Conservation (phyloP, 139 green algal species). For the Haematococcus lacustris region DNA sequence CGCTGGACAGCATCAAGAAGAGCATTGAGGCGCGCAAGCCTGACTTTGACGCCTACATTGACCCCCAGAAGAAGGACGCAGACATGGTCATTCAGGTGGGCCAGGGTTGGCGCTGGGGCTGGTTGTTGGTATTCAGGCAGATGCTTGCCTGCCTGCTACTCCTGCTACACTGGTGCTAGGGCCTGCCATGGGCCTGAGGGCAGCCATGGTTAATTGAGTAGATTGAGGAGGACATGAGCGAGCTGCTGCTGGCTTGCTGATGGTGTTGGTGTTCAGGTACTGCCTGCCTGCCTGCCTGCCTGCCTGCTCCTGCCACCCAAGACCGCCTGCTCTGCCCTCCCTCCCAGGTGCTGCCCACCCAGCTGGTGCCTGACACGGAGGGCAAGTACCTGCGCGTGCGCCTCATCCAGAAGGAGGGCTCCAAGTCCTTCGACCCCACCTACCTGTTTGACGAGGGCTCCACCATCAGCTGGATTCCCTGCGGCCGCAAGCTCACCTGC, state of each 20-base stretch:
- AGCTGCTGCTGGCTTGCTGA: no score
- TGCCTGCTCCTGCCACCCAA: no score
- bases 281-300: no score
- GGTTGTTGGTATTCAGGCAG: no score
- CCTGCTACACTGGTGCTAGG: no score
- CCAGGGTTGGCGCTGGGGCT: no score
- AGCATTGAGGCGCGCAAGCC: constrained; percentile 97
- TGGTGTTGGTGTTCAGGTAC: no score
- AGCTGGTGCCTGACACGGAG: constrained; percentile 98
- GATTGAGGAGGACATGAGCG: no score
- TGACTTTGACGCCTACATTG: constrained; percentile 98
- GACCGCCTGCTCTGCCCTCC: no score
- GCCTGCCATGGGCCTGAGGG: no score
- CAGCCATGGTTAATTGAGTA: no score
- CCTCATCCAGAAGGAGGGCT: constrained; percentile 98
- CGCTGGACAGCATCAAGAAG: constrained; percentile 96
- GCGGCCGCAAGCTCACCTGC: constrained; percentile 99
- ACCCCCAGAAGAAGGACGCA: constrained; percentile 98
- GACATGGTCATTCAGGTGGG: constrained; percentile 94
- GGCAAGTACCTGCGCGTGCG: constrained; percentile 97
- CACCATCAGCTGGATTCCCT: constrained; percentile 99
- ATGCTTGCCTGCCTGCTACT: no score
- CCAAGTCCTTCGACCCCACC: constrained; percentile 74
- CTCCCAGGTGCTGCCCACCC: constrained; percentile 91
- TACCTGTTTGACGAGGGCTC: constrained; percentile 99